These are phyloP conservation scores for Moesziomyces globuligerus DNA, from an alignment of 1,284 basidiomycete species.

Conservation along the genomic window DNA sequence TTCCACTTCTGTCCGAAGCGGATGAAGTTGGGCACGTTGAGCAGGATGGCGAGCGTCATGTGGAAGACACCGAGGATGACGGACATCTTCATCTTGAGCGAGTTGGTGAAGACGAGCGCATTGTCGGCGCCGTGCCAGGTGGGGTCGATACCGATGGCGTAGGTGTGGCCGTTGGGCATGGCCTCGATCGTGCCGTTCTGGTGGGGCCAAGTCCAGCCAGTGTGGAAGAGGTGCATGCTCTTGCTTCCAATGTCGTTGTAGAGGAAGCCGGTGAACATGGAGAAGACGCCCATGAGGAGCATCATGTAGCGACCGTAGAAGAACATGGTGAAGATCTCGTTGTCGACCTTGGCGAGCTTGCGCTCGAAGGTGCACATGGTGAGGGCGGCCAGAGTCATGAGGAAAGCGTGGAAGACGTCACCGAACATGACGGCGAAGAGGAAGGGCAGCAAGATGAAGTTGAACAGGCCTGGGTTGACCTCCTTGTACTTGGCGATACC, in stretches of 20 bases:
- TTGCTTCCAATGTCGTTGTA: constrained; percentile 99
- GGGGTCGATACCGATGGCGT: constrained; percentile 94
- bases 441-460: constrained; percentile 96
- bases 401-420: constrained; percentile 93
- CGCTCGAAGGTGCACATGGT: constrained; percentile 88
- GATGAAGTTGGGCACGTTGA: constrained; percentile 94
- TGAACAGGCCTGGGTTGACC: constrained; percentile 94
- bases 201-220: constrained; percentile 86
- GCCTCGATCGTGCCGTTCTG: constrained; percentile 58
- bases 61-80: constrained; percentile 96
- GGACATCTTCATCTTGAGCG: constrained; percentile 99
- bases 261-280: constrained; percentile 90
- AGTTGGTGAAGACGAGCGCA: constrained; percentile 92
- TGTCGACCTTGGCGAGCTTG: constrained; percentile 79
- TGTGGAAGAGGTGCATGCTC: constrained; percentile 85
- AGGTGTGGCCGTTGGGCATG: constrained; percentile 73
- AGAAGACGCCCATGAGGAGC: constrained; percentile 94
- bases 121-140: constrained; percentile 96
- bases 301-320: constrained; percentile 99
- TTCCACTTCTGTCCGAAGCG: constrained; percentile 87
- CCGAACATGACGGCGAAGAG: constrained; percentile 99
- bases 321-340: constrained; percentile 89
- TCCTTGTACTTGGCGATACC: constrained; percentile 95
- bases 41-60: constrained; percentile 96
- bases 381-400: constrained; percentile 81